Percentiles rank a stretch among this genome's conserved stretches.
Conservation (phyloP, 108 stramenopile species). For the Parietichytrium sp. region DNA sequence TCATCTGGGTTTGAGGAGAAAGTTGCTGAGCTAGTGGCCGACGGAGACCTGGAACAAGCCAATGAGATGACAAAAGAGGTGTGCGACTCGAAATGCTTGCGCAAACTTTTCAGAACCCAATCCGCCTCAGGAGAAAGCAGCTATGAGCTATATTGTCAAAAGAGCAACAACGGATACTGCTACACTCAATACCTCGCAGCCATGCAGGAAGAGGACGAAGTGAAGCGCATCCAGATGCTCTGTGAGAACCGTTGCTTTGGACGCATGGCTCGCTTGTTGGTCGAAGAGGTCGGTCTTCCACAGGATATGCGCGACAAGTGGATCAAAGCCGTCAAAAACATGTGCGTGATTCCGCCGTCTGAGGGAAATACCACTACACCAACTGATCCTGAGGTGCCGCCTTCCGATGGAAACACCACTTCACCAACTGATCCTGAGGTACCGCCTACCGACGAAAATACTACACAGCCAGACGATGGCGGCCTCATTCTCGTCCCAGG, state of each 20-base stretch:
- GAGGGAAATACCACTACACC: background rate
- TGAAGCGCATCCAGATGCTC: background rate
- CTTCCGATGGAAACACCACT: no score
- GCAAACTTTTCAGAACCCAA: background rate
- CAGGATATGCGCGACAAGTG: background rate
- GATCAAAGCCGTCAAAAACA: background rate
- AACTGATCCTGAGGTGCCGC: no score
- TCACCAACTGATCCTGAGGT: no score
- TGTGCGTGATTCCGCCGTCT: background rate
- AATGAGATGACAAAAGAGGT: background rate
- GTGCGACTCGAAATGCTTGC: constrained; percentile 29
- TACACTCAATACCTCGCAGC: background rate
- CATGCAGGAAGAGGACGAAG: background rate
- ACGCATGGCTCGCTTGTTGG: background rate
- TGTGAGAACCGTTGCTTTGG: constrained; percentile 12
- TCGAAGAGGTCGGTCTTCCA: background rate
- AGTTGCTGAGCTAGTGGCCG: background rate
- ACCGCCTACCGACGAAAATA: no score
- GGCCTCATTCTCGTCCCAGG: no score
- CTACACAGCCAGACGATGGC: no score
- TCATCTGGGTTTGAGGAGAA: background rate
- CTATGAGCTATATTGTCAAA: background rate
- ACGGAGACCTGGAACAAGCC: no score
- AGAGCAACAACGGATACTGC: background rate
- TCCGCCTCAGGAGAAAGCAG: background rate